phyloP scores from a whole-genome alignment of 169 alveolate species.

The Hepatocystis sp. region DNA sequence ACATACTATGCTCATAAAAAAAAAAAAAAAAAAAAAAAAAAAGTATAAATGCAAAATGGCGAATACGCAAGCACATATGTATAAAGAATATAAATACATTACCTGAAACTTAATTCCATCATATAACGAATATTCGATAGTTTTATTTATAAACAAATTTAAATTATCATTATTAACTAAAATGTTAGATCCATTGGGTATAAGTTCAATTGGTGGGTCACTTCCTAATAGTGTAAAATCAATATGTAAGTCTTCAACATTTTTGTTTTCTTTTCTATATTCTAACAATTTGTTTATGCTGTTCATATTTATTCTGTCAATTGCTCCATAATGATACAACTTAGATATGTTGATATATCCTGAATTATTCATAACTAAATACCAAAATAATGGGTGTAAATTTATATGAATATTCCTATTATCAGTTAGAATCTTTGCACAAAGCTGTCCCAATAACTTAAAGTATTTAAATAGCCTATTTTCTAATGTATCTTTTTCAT shows the following conservation, averaged over 20 bases:
- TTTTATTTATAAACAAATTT: conserved; percentile 71
- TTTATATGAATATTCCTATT: conserved; percentile 73
- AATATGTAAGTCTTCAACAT: conserved; percentile 64
- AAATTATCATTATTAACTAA: conserved; percentile 77
- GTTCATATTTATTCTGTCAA: conserved; percentile 71
- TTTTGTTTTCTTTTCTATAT: conserved; percentile 38
- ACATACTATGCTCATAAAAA: no score
- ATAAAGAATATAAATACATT: neutral
- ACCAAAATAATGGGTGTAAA: conserved; percentile 84
- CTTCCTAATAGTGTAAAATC: conserved; percentile 77
- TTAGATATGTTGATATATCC: conserved; percentile 39
- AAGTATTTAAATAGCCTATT: conserved; percentile 76
- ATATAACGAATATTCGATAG: conserved; percentile 76
- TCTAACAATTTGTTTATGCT: conserved; percentile 70
- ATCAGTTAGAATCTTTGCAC: conserved; percentile 81
- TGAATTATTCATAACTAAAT: conserved; percentile 76
- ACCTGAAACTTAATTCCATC: conserved; percentile 80
- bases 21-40: conserved; percentile 51
- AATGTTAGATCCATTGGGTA: conserved; percentile 77
- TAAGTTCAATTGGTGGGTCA: conserved; percentile 75
- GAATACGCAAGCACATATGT: neutral
- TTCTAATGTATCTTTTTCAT: conserved; percentile 62
- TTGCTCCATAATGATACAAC: conserved; percentile 72
- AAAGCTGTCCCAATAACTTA: conserved; percentile 82
- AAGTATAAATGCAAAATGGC: no score